Conservation (phyloP, 306 rosid genomes). For the Spatholobus suberectus region DNA sequence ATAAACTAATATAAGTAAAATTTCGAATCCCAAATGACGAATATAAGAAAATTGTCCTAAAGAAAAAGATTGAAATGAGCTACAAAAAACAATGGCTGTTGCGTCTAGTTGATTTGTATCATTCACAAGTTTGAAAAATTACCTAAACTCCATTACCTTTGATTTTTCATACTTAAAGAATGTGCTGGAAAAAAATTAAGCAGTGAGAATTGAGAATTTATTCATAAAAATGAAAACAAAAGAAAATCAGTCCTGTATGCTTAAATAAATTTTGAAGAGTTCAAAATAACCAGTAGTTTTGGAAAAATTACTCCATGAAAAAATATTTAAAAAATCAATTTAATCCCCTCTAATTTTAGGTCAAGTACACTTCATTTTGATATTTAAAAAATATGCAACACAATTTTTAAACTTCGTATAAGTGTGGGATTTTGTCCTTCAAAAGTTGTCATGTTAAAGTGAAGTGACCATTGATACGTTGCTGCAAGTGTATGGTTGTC, state of each 20-base stretch:
- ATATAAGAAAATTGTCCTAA: neutral
- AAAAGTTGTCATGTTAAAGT: neutral
- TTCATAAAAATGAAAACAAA: neutral
- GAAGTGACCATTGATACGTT: too few relatives aligned
- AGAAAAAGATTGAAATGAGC: neutral
- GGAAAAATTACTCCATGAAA: too few relatives aligned
- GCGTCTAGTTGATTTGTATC: neutral
- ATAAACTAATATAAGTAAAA: neutral
- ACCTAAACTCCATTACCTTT: neutral
- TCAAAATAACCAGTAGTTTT: neutral
- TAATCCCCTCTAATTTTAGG: neutral
- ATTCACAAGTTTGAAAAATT: neutral
- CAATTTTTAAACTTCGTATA: too few relatives aligned
- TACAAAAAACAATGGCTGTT: neutral
- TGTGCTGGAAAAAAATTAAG: neutral
- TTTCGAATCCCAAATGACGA: neutral
- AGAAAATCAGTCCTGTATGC: neutral
- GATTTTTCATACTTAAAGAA: neutral
- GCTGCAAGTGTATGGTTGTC: too few relatives aligned
- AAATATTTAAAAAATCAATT: too few relatives aligned
- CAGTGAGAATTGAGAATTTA: neutral
- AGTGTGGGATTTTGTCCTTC: neutral
- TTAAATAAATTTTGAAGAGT: neutral
- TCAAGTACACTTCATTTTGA: neutral
- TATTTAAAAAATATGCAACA: neutral